Evolutionary conservation across 805 yeast genomes (phyloP).

Genomic region (Zygosaccharomyces pseudorouxii): DNA sequence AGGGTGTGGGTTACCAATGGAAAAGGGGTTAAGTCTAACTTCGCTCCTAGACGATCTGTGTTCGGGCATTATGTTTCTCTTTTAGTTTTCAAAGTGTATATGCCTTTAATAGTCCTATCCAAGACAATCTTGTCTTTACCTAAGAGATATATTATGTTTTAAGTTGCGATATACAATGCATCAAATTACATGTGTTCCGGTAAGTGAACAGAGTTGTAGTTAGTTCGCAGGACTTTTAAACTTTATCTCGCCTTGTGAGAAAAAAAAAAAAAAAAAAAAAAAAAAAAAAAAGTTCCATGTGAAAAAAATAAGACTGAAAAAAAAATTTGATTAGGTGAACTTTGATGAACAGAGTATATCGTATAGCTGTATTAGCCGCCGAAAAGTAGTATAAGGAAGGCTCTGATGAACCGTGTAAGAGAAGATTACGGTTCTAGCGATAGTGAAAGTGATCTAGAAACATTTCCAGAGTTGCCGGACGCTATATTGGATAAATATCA

Average conservation of each 20-base stretch:
- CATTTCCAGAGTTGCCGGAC: slow-evolving; percentile 21
- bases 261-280: neutral
- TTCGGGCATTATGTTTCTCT: slow-evolving; percentile 7
- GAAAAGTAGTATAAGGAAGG: neutral
- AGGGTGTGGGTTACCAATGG: slow-evolving; percentile 9
- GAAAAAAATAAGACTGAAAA: neutral
- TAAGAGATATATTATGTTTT: no score
- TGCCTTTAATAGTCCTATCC: no score
- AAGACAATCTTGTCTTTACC: no score
- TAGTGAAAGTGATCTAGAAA: slow-evolving; percentile 10
- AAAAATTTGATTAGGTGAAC: no score
- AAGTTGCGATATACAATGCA: no score
- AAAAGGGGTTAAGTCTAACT: slow-evolving; percentile 9
- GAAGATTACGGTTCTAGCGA: slow-evolving; percentile 15
- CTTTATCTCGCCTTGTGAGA: neutral
- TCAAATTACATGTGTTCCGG: no score
- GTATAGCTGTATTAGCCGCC: neutral
- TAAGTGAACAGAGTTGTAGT: neutral
- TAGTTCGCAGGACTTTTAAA: neutral
- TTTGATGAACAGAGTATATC: neutral
- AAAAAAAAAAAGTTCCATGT: neutral
- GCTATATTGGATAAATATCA: slow-evolving; percentile 24
- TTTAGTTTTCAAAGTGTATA: no score
- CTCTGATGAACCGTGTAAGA: slow-evolving; percentile 19
- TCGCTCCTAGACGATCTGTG: slow-evolving; percentile 11